Base-by-base conservation (phyloP, 2,329 filamentous ascomycete species). In the Claviceps purpurea region DNA sequence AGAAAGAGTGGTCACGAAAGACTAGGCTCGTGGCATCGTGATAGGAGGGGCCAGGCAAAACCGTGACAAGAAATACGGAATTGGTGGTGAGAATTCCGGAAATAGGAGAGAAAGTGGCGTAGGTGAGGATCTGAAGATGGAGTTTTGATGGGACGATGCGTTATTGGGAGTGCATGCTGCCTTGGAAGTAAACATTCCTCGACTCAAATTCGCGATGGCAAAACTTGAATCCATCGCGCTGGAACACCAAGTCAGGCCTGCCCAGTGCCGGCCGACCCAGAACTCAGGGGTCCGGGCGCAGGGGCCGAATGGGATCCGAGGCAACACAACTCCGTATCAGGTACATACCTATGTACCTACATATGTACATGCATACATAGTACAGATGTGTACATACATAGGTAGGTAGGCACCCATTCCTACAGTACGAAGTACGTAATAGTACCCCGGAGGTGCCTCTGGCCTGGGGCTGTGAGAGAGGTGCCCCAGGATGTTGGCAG, bases 1-100 rank as follows among this genome's bases (percentile, higher is more conserved):
- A 39, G 16, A 46, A 37, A 20, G 16, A 20, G 18, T n/a, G 44
- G 18, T 42, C n/a, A 40, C 18, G 22, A 18, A 30, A 6, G 34
- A 26, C 42, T 51, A 40, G 18, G 43, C 22, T 10, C 43, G 43
- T 42, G 26, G 37, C 50, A 51, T 51, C 16, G n/a, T 51, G 50
- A 50, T 30, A 10, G 47, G 13, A 49, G 6, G 38, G 20, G 38
- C 10, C 38, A 41, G 47, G 34, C 20, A n/a, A 37, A 48, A 26
- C 20, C 34, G 47, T 26, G 20, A 13, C 20, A n/a, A 22, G 22
- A 24, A 11, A 4, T 6, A 20, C 4, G n/a, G 5, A 10, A 18
- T 20, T 4, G 18, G 26, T 11, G 5, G 20, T 26, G 42, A 24
- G 13, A 22, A 44, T 5, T 5, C 14, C 14, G 4, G 42, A 18